Evolutionary conservation across 108 stramenopile species (phyloP), one percentile per base, ranked within the genome.

Genomic region (Thalassiosira profunda): DNA sequence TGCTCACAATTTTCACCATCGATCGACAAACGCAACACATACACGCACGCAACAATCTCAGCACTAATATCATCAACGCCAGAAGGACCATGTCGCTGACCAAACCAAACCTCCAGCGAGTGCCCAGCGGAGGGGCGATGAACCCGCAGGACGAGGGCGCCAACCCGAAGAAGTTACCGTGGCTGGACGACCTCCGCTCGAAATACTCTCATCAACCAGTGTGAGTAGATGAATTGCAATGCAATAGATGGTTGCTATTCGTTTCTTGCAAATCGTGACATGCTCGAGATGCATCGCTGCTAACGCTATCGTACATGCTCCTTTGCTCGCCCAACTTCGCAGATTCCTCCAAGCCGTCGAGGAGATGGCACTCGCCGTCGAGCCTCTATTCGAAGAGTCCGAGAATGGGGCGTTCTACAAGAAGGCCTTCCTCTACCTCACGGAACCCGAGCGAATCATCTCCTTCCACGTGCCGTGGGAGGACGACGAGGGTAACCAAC

Each of bases 361-460:
- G 41, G 88, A 89, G 47, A 86, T 89, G 73, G 85, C 88, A 12
- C n/a, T 80, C 28, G 54, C 81, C n/a, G 57, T 89, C 20, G 49
- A 63, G 11, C 85, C 85, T 17, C 55, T 89, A 5, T 89, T 89
- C 63, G 57, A 72, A 43, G 89, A 90, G 43, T 44, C 74, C 10
- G 59, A 56, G 15, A 67, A 89, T 43, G 88, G 88, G 8, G 84
- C 72, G 10, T 89, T 86, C 45, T 89, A 89, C 68, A 69, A 78
- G 58, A 67, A 74, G 46, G 90, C 90, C 5, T 91, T 91, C 55
- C 29, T 83, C 11, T 74, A 79, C 56, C 79, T 93, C 73, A 78
- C 89, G 12, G 92, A 93, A 63, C 92, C 92, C 0, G 92, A 93
- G 64, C 82, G 89, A 20, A 66, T 72, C 21, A 78, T 90, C 37